These are phyloP conservation scores for Leishmania arabica DNA, from an alignment of 208 protist genomes.

Conservation along the genomic window DNA sequence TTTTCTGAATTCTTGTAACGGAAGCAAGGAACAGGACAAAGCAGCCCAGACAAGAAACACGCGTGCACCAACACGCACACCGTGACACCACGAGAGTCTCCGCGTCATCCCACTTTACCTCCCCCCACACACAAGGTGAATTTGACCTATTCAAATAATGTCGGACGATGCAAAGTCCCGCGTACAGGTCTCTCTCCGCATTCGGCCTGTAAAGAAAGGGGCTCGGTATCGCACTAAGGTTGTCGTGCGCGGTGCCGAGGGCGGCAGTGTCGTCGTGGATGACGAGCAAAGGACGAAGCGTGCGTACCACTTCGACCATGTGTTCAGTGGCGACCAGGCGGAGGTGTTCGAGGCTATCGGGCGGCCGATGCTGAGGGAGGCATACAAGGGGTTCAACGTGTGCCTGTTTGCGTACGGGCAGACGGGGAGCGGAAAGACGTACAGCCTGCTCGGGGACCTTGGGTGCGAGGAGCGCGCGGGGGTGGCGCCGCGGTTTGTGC, in stretches of 20 bases:
- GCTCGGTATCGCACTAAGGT: conserved; percentile 28
- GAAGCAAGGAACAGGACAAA: too few species aligned
- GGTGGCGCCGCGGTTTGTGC: conserved; percentile 41
- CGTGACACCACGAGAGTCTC: background rate
- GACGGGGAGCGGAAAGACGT: conserved; percentile 79
- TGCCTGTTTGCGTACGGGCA: conserved; percentile 84
- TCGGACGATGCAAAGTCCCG: conserved; percentile 27
- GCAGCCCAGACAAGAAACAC: background rate
- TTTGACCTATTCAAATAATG: background rate
- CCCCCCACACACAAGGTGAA: background rate
- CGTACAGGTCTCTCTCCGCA: conserved; percentile 40
- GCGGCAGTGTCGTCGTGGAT: conserved; percentile 19
- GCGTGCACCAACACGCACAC: background rate
- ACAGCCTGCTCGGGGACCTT: conserved; percentile 72
- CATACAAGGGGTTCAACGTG: conserved; percentile 85
- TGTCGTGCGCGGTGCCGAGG: conserved; percentile 9
- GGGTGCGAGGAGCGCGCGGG: conserved; percentile 39
- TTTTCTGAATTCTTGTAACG: background rate
- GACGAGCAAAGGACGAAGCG: conserved; percentile 29
- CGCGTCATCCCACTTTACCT: background rate
- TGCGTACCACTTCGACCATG: conserved; percentile 45
- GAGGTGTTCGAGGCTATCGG: conserved; percentile 78
- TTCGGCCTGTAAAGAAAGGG: conserved; percentile 28
- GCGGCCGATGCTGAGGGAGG: conserved; percentile 75
- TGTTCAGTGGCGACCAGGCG: conserved; percentile 48